phyloP scores from a whole-genome alignment of 2,329 filamentous ascomycete genomes.

The Cyclaneusma minus region DNA sequence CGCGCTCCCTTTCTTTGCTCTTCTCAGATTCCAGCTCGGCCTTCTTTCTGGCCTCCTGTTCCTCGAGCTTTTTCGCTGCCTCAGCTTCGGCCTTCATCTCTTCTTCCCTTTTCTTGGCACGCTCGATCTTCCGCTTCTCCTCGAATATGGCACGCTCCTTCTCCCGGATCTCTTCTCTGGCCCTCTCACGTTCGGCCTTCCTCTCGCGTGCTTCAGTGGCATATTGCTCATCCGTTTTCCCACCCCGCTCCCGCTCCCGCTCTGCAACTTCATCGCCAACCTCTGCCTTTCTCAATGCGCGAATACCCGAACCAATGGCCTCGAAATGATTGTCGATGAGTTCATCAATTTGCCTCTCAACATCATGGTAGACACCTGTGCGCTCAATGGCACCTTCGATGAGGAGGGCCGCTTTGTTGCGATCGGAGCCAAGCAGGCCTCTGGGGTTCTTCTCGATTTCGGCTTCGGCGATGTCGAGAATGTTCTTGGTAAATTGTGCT shows the following conservation, averaged over 20 bases:
- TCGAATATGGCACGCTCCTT: conserved; percentile 43
- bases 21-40: conserved; percentile 15
- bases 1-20: conserved; percentile 22
- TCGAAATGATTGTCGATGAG: conserved; percentile 47
- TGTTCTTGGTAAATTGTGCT: conserved; percentile 45
- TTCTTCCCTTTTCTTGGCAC: conserved; percentile 34
- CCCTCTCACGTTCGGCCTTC: conserved; percentile 41
- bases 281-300: conserved; percentile 49
- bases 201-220: conserved; percentile 48
- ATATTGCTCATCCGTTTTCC: conserved; percentile 62
- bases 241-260: conserved; percentile 46
- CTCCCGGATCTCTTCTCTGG: conserved; percentile 42
- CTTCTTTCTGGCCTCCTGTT: conserved; percentile 14
- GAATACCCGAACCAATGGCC: conserved; percentile 54
- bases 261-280: conserved; percentile 55
- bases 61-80: conserved; percentile 25
- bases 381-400: conserved; percentile 68
- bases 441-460: conserved; percentile 63
- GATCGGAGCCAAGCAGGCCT: conserved; percentile 57
- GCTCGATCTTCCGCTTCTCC: conserved; percentile 41
- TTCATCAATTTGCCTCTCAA: conserved; percentile 48
- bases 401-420: conserved; percentile 56
- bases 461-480: conserved; percentile 53
- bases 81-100: conserved; percentile 28
- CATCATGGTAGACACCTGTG: conserved; percentile 58